Base-by-base conservation (phyloP, 345 rosid species). In the Linum usitatissimum region DNA sequence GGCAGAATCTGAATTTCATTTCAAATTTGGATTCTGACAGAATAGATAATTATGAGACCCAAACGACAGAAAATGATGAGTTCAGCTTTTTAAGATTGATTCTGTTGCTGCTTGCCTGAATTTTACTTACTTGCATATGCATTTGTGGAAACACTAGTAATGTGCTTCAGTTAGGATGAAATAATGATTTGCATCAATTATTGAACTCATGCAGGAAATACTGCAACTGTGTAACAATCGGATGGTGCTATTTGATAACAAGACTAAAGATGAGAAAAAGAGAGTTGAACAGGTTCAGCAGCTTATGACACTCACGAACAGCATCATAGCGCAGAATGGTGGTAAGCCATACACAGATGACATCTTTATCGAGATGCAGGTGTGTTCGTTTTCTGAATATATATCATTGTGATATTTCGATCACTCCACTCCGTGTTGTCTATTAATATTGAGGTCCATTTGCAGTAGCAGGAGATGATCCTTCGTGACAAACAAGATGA, bases 331-430 rank as follows among this genome's bases (percentile, higher is more conserved):
- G 9, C 76, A 73, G 59, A 93, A 89, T 71, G 81, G 76, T 66
- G 99, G 96, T 53, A 80, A 68, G 53, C 97, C 97, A 0, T 93
- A 79, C 65, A 81, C 86, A 23, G 87, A 89, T 68, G 96, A 90
- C 64, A 63, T 84, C 67, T 87, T 87, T 76, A 75, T 34, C 4
- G 93, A 84, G 63, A 67, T 85, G 75, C 79, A 81, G 90, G 98
- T 81, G 10, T 59, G 73, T n/a, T n/a, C n/a, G n/a, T n/a, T n/a
- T n/a, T n/a, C n/a, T 63, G 30, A 55, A 48, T 1, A 67, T 49
- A 6, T 14, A 17, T 45, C 2, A 30, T 62, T 20, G 17, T 30
- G 18, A 18, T 2, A 20, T 9, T 9, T 13, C 49, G 3, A 8
- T 63, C 18, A 54, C 30, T 23, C 48, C 39, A 4, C 36, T 58